Conservation (phyloP, 2,329 filamentous ascomycete species). For the Diaporthe longicolla region DNA sequence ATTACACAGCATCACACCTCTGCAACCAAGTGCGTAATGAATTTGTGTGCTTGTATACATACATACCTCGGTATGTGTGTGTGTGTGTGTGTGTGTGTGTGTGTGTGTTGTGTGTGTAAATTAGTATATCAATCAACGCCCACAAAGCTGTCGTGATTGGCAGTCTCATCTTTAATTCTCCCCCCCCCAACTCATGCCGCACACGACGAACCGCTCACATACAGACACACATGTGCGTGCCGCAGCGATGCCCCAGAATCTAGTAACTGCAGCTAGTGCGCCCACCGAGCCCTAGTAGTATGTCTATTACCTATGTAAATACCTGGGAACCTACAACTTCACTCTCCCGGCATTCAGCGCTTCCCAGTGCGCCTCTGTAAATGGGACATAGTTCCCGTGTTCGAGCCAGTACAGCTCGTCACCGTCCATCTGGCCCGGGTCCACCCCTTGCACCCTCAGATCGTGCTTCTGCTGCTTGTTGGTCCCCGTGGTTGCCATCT, state of each 20-base stretch:
- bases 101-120: too few relatives aligned
- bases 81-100: too few relatives aligned
- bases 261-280: not conserved
- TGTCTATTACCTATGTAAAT: not conserved
- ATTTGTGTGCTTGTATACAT: too few relatives aligned
- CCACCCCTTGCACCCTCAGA: constrained; percentile 80
- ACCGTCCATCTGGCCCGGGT: constrained; percentile 67
- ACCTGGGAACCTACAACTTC: constrained; percentile 63
- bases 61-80: too few relatives aligned
- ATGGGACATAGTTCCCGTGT: constrained; percentile 76
- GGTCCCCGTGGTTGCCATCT: constrained; percentile 81
- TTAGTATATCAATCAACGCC: too few relatives aligned
- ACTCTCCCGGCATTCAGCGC: constrained; percentile 76
- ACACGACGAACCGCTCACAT: too few relatives aligned
- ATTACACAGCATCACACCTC: too few relatives aligned
- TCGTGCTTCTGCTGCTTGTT: constrained; percentile 90
- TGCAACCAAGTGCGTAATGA: too few relatives aligned
- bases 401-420: constrained; percentile 76
- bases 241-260: not conserved
- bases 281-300: not conserved
- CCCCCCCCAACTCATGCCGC: too few relatives aligned
- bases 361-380: constrained; percentile 77
- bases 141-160: too few relatives aligned
- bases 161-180: too few relatives aligned
- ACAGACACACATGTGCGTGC: too few relatives aligned